A percentile compares a stretch with the other conserved stretches of the same genome.
Evolutionary conservation across 2,329 filamentous ascomycete genomes (phyloP).

Genomic region (Bipolaris gigantea): DNA sequence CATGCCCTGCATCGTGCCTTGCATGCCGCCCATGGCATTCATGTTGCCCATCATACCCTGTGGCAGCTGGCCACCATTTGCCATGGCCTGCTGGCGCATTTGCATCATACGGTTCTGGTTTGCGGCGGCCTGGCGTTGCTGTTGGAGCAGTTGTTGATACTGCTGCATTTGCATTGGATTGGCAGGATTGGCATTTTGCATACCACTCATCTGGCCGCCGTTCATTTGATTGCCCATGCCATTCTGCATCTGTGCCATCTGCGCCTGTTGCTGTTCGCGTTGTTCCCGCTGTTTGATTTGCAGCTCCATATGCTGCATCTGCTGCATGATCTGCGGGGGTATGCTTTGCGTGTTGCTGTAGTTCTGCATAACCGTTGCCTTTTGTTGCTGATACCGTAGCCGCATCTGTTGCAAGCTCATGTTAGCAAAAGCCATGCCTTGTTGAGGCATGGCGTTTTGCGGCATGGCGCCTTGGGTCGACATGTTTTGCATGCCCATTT

Average conservation of each 20-base stretch:
- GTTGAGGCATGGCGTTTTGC: constrained; percentile 28
- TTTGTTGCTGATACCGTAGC: constrained; percentile 28
- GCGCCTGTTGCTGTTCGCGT: constrained; percentile 26
- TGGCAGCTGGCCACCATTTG: constrained; percentile 34
- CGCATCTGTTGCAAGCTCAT: constrained; percentile 34
- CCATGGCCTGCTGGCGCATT: constrained; percentile 39
- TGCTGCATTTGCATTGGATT: constrained; percentile 40
- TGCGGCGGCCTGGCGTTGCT: constrained; percentile 36
- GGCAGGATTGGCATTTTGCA: constrained; percentile 22
- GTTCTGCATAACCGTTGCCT: constrained; percentile 28
- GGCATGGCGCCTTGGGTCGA: constrained; percentile 28
- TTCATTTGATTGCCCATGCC: constrained; percentile 27
- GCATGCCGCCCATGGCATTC: constrained; percentile 30
- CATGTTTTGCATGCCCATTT: constrained; percentile 32
- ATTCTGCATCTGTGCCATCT: constrained; percentile 24
- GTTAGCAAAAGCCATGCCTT: constrained; percentile 28
- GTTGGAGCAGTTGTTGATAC: constrained; percentile 39
- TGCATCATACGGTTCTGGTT: constrained; percentile 41
- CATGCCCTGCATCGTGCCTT: constrained; percentile 31
- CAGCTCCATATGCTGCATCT: constrained; percentile 36
- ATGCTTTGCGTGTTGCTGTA: constrained; percentile 27
- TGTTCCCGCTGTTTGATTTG: constrained; percentile 29
- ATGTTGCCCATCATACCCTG: constrained; percentile 35
- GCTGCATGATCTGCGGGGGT: constrained; percentile 28
- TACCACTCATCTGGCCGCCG: constrained; percentile 26